Percentiles rank a stretch among this genome's conserved stretches.
Conservation (phyloP, 257 asterid genomes). For the Avicennia marina region DNA sequence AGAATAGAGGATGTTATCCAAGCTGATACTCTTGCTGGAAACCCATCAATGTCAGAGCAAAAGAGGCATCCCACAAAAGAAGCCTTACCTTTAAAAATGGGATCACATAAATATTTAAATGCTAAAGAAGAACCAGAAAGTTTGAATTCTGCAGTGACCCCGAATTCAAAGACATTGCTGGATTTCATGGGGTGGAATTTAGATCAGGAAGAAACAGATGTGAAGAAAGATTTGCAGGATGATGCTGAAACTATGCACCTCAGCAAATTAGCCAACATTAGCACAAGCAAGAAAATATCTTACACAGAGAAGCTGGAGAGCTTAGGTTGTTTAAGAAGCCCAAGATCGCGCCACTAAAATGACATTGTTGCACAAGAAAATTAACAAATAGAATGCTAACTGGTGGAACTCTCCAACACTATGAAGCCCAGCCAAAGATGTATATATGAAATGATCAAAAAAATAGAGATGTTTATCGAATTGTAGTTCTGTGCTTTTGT, state of each 20-base stretch:
- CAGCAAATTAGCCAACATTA: conserved; percentile 31
- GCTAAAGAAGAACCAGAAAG: conserved; percentile 29
- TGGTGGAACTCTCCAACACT: no score
- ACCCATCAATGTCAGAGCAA: conserved; percentile 30
- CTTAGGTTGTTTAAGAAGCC: conserved; percentile 78
- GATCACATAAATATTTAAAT: conserved; percentile 11
- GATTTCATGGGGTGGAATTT: conserved; percentile 56
- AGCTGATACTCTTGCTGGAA: conserved; percentile 50
- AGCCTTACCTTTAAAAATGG: neutral
- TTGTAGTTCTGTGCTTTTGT: conserved; percentile 6
- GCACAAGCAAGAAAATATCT: conserved; percentile 50
- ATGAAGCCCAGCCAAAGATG: conserved; percentile 14
- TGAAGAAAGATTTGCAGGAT: conserved; percentile 27
- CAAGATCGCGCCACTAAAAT: conserved; percentile 69
- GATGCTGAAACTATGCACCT: conserved; percentile 17
- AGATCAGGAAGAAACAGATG: conserved; percentile 29
- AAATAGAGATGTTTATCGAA: conserved; percentile 14
- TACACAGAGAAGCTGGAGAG: conserved; percentile 60
- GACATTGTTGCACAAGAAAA: conserved; percentile 13
- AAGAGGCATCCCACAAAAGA: conserved; percentile 21
- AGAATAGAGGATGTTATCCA: conserved; percentile 74
- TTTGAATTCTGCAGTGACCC: conserved; percentile 20
- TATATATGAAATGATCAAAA: conserved; percentile 16
- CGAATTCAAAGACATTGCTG: conserved; percentile 38
- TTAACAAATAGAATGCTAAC: conserved; percentile 19